phyloP scores from a whole-genome alignment of 73 alveolate genomes.

The Effrenium voratum region DNA sequence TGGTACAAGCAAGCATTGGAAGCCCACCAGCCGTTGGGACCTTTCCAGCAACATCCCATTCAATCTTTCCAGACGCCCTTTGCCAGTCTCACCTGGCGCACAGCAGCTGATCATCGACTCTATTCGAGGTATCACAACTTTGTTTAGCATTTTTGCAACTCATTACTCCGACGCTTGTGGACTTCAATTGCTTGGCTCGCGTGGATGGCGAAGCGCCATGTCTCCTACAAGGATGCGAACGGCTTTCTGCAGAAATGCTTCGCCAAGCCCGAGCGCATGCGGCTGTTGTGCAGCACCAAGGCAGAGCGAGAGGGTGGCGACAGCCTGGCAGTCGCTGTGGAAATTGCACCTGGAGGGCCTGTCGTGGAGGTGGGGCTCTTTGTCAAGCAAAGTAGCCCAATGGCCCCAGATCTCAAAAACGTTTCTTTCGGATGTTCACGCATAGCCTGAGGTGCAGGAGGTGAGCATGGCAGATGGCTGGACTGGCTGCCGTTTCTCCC shows the following conservation, averaged over 20 bases:
- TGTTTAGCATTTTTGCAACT: background rate
- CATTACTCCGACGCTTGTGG: background rate
- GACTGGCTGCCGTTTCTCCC: constrained; percentile 93
- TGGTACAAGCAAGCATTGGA: too few species aligned
- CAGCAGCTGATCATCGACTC: too few species aligned
- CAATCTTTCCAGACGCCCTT: too few species aligned
- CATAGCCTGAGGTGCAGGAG: constrained; percentile 53
- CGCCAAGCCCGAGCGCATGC: constrained; percentile 81
- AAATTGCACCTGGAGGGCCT: constrained; percentile 48
- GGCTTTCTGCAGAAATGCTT: constrained; percentile 65
- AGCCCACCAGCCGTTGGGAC: too few species aligned
- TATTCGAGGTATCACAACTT: background rate
- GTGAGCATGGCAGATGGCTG: constrained; percentile 90
- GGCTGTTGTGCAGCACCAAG: constrained; percentile 84
- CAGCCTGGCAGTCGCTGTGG: constrained; percentile 50
- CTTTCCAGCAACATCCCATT: too few species aligned
- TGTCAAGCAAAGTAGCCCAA: too few species aligned
- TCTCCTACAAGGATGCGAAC: constrained; percentile 50
- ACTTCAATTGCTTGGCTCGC: background rate
- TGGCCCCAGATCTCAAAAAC: too few species aligned
- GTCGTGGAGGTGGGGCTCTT: too few species aligned
- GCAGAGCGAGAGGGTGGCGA: constrained; percentile 83
- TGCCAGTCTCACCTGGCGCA: too few species aligned
- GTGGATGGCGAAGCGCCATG: constrained; percentile 26
- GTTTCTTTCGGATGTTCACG: too few species aligned